Evolutionary conservation across 2,329 filamentous ascomycete genomes (phyloP).

Genomic region (Colletotrichum eremochloae): DNA sequence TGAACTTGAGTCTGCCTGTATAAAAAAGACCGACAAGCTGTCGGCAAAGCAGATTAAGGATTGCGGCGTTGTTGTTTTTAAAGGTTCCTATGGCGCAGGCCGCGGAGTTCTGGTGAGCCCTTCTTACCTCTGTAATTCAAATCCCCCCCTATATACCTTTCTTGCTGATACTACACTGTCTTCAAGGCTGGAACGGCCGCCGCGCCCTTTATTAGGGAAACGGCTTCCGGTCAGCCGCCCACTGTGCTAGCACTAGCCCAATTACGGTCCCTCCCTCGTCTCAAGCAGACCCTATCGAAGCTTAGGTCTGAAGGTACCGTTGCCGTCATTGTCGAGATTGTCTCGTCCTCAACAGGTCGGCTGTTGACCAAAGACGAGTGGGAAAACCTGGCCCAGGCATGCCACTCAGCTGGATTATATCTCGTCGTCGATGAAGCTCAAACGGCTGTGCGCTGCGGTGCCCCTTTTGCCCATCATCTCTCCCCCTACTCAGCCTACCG

Average conservation of each 20-base stretch:
- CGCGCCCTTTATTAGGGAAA: neutral
- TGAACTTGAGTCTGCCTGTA: neutral
- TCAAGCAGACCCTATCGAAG: neutral
- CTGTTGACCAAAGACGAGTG: neutral
- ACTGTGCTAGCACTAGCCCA: neutral
- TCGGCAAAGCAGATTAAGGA: neutral
- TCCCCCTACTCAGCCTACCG: neutral
- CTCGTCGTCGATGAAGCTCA: constrained; percentile 2
- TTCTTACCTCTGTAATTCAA: neutral
- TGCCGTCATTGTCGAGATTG: neutral
- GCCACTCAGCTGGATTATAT: neutral
- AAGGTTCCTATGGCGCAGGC: neutral
- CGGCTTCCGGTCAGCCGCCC: neutral
- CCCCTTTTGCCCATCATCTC: neutral
- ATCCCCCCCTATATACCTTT: too few relatives aligned
- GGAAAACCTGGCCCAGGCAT: neutral
- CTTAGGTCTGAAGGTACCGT: neutral
- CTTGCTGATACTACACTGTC: neutral
- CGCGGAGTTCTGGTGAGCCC: neutral
- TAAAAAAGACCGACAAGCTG: neutral
- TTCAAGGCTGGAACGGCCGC: neutral
- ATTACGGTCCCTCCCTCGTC: neutral
- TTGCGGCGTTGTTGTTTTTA: neutral
- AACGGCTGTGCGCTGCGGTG: neutral
- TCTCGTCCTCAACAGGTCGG: neutral